Conservation (phyloP, 805 yeast species). For the Saturnispora sekii region DNA sequence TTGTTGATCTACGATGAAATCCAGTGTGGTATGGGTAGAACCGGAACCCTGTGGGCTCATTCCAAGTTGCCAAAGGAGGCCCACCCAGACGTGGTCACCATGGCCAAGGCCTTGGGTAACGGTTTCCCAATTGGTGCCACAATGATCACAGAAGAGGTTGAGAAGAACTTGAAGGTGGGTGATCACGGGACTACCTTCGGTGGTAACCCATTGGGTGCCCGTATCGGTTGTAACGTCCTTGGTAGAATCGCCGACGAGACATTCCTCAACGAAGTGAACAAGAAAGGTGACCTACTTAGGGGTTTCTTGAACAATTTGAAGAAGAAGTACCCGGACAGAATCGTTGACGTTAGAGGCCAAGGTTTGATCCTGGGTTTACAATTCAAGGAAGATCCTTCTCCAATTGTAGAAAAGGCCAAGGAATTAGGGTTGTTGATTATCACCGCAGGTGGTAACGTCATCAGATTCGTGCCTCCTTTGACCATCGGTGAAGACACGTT, state of each 20-base stretch:
- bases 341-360: slow-evolving; percentile 71
- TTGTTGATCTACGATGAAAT: slow-evolving; percentile 88
- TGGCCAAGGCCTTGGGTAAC: slow-evolving; percentile 94
- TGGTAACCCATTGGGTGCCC: slow-evolving; percentile 88
- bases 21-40: slow-evolving; percentile 92
- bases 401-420: slow-evolving; percentile 59
- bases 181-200: slow-evolving; percentile 98
- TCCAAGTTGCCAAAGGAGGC: slow-evolving; percentile 62
- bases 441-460: slow-evolving; percentile 86
- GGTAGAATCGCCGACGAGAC: slow-evolving; percentile 50
- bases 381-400: slow-evolving; percentile 53
- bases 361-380: slow-evolving; percentile 85
- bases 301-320: slow-evolving; percentile 41
- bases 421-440: slow-evolving; percentile 76
- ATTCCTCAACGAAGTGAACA: slow-evolving; percentile 51
- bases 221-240: slow-evolving; percentile 71
- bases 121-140: slow-evolving; percentile 97
- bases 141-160: slow-evolving; percentile 73
- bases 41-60: slow-evolving; percentile 94
- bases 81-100: slow-evolving; percentile 88
- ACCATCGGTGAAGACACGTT: slow-evolving; percentile 66
- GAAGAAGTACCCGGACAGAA: slow-evolving; percentile 47
- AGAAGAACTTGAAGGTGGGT: slow-evolving; percentile 66
- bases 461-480: slow-evolving; percentile 88
- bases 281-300: slow-evolving; percentile 49